Conservation (phyloP, 805 yeast genomes). For the Yamadazyma phyllophila region DNA sequence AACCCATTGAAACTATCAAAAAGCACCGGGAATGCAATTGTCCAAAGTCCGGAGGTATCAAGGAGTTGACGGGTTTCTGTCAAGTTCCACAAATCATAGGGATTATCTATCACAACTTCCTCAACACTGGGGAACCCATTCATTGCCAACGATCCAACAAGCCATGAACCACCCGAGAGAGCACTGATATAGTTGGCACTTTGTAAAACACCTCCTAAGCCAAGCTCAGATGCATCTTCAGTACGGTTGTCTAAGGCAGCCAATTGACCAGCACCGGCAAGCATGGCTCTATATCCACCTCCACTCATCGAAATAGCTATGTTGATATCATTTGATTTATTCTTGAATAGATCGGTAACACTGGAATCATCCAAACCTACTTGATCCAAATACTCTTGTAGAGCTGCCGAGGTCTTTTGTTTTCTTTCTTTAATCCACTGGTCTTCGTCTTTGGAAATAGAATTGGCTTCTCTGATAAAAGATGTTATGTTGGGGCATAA, state of each 20-base stretch:
- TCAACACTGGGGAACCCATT: constrained; percentile 75
- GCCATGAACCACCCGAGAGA: constrained; percentile 84
- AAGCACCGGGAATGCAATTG: constrained; percentile 21
- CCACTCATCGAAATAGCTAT: constrained; percentile 41
- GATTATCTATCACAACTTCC: constrained; percentile 42
- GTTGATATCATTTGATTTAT: constrained; percentile 14
- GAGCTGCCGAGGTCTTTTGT: constrained; percentile 22
- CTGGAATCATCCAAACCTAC: constrained; percentile 19
- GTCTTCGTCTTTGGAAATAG: constrained; percentile 23
- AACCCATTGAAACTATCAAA: constrained; percentile 23
- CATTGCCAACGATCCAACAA: constrained; percentile 62
- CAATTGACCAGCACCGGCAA: constrained; percentile 79
- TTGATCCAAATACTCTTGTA: constrained; percentile 20
- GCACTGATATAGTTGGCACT: constrained; percentile 71
- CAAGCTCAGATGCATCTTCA: constrained; percentile 46
- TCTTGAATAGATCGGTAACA: constrained; percentile 19
- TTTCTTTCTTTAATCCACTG: constrained; percentile 25
- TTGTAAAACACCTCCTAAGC: constrained; percentile 70
- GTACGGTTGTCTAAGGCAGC: constrained; percentile 79
- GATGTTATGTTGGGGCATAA: constrained; percentile 24
- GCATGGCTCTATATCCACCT: constrained; percentile 47
- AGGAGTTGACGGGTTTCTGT: constrained; percentile 28
- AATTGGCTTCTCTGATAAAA: constrained; percentile 25
- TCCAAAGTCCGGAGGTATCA: constrained; percentile 19
- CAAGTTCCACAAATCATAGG: constrained; percentile 35